Evolutionary conservation across 495 filamentous ascomycete species (phyloP).

Genomic region (Bathelium albidoporum): DNA sequence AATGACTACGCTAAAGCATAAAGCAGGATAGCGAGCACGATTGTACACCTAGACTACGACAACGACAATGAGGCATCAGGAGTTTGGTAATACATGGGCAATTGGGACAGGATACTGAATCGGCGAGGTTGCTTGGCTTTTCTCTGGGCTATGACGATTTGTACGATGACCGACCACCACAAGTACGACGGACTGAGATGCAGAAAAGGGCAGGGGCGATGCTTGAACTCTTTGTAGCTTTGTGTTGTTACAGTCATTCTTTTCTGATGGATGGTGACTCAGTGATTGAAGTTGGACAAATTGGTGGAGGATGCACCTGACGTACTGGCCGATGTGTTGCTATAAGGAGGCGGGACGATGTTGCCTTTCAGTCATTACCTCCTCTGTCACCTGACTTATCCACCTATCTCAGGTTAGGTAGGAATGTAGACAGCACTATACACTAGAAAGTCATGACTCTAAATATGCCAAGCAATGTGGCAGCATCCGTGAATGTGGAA

Average conservation of each 20-base stretch:
- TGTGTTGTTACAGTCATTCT: too few relatives aligned
- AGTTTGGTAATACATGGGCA: not conserved
- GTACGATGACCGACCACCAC: too few relatives aligned
- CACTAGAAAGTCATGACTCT: not conserved
- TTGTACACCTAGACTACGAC: not conserved
- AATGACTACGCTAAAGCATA: too few relatives aligned
- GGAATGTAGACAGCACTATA: not conserved
- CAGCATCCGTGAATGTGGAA: not conserved
- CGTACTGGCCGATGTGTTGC: too few relatives aligned
- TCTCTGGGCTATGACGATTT: too few relatives aligned
- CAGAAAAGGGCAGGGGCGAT: too few relatives aligned
- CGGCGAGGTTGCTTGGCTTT: not conserved
- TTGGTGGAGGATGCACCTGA: not conserved
- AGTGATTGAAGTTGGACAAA: not conserved
- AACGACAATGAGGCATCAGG: not conserved
- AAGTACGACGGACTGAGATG: too few relatives aligned
- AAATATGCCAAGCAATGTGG: not conserved
- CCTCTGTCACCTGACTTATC: not conserved
- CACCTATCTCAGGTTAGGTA: too few relatives aligned
- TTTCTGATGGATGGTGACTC: too few relatives aligned
- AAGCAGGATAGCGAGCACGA: too few relatives aligned
- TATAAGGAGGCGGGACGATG: too few relatives aligned
- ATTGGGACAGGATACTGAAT: not conserved
- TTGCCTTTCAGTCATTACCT: not conserved
- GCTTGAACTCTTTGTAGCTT: too few relatives aligned